phyloP scores from a whole-genome alignment of 2,329 filamentous ascomycete species.

The Emmonsia crescens region DNA sequence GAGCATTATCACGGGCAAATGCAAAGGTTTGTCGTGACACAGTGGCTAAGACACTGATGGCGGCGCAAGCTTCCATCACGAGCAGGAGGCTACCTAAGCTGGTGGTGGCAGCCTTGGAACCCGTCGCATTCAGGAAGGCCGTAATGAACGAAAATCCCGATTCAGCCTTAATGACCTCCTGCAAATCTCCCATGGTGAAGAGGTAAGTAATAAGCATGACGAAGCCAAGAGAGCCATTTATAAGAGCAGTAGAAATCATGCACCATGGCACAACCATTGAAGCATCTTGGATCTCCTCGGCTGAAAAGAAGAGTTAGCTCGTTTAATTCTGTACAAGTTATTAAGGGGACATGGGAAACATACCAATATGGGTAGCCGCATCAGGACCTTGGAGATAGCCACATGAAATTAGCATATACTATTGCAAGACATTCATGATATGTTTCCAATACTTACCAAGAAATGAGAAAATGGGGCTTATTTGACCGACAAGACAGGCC shows the following conservation, averaged over 20 bases:
- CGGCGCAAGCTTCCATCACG: conserved; percentile 21
- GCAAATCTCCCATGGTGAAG: conserved; percentile 28
- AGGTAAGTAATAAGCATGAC: conserved; percentile 29
- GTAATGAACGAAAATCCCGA: conserved; percentile 28
- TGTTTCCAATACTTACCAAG: conserved; percentile 17
- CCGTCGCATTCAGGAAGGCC: conserved; percentile 24
- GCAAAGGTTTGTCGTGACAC: conserved; percentile 26
- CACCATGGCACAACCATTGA: conserved; percentile 25
- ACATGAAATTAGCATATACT: neutral
- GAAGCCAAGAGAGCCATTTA: conserved; percentile 29
- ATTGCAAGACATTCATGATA: neutral
- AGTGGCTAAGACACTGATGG: conserved; percentile 26
- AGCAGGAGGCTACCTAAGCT: conserved; percentile 21
- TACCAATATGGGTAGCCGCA: conserved; percentile 29
- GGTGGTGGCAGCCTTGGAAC: conserved; percentile 18
- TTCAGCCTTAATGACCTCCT: conserved; percentile 15
- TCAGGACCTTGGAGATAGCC: conserved; percentile 15
- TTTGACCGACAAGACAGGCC: conserved; percentile 29
- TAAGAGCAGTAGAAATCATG: conserved; percentile 26
- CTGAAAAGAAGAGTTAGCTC: conserved; percentile 9
- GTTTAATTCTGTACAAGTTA: neutral
- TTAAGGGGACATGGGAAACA: neutral
- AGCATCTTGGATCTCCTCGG: conserved; percentile 32
- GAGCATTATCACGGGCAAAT: conserved; percentile 44
- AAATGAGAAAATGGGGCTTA: conserved; percentile 28